Percentiles rank a stretch among this genome's conserved stretches.
Conservation (phyloP, 202 grass and related monocot species). For the Dendrocalamus latiflorus region DNA sequence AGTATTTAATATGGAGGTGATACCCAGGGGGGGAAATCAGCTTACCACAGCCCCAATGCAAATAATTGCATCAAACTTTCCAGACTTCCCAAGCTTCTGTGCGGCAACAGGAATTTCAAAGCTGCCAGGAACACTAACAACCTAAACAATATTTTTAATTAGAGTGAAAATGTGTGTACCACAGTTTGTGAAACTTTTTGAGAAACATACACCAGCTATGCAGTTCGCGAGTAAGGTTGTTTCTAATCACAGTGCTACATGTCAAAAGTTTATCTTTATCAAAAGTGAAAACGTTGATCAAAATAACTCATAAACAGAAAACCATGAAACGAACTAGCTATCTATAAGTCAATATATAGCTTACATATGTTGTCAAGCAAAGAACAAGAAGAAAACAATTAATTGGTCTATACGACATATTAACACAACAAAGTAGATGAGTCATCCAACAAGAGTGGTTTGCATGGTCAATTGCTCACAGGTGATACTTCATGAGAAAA, state of each 20-base stretch:
- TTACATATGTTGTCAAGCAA: too few species aligned
- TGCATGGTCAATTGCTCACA: too few species aligned
- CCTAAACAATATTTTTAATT: constrained; percentile 37
- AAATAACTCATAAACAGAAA: too few species aligned
- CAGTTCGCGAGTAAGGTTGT: not conserved
- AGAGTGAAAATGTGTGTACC: not conserved
- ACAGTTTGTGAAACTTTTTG: not conserved
- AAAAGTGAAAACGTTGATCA: too few species aligned
- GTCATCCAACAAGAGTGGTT: too few species aligned
- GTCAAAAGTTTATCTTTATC: not conserved
- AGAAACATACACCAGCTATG: not conserved
- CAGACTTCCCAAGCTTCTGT: constrained; percentile 84
- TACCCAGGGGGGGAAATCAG: not conserved
- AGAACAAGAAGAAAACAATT: too few species aligned
- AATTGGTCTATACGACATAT: too few species aligned
- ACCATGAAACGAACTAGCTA: too few species aligned
- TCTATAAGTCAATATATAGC: too few species aligned
- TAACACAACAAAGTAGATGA: too few species aligned
- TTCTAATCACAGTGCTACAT: not conserved
- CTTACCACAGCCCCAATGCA: constrained; percentile 98
- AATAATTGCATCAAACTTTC: constrained; percentile 77
- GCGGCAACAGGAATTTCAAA: constrained; percentile 93
- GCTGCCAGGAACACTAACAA: constrained; percentile 91
- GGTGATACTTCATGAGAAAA: too few species aligned
- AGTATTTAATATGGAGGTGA: not conserved